These are phyloP conservation scores for Staphylotrichum longicolle DNA, from an alignment of 495 filamentous ascomycete genomes.

Conservation along the genomic window DNA sequence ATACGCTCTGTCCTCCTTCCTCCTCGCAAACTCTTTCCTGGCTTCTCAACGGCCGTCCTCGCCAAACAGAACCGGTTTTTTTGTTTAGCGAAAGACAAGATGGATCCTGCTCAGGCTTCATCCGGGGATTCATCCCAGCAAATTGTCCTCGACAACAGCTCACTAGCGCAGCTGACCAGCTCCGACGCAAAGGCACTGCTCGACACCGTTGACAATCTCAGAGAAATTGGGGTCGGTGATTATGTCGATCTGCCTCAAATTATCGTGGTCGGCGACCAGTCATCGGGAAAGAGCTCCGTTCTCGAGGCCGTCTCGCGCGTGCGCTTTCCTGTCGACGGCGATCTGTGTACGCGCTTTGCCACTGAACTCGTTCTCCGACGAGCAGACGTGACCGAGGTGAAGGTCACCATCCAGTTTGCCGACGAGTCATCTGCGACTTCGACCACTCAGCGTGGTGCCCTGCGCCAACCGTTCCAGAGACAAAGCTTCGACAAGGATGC, in stretches of 20 bases:
- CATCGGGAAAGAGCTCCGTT: constrained; percentile 64
- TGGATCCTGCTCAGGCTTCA: too few species aligned
- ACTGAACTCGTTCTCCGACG: constrained; percentile 56
- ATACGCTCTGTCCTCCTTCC: too few species aligned
- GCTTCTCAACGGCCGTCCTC: too few species aligned
- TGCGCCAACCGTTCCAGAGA: neutral
- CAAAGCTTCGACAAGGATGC: constrained; percentile 32
- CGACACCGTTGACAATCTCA: constrained; percentile 16
- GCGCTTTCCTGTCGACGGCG: constrained; percentile 53
- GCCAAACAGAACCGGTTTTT: too few species aligned
- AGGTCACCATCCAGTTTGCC: constrained; percentile 42
- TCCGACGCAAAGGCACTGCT: constrained; percentile 4
- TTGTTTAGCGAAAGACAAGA: too few species aligned
- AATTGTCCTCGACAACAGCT: too few species aligned
- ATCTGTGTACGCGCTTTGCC: constrained; percentile 54
- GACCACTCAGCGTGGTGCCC: neutral
- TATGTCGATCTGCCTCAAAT: constrained; percentile 17
- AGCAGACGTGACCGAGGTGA: constrained; percentile 27
- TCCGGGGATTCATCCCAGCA: too few species aligned
- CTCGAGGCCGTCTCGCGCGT: constrained; percentile 66
- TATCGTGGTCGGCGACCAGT: constrained; percentile 39
- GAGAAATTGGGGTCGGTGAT: constrained; percentile 2
- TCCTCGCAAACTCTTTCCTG: too few species aligned
- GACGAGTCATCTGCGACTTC: neutral
- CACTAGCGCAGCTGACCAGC: too few species aligned